These are phyloP conservation scores for Lyophyllum decastes DNA, from an alignment of 768 basidiomycete species.

Conservation along the genomic window DNA sequence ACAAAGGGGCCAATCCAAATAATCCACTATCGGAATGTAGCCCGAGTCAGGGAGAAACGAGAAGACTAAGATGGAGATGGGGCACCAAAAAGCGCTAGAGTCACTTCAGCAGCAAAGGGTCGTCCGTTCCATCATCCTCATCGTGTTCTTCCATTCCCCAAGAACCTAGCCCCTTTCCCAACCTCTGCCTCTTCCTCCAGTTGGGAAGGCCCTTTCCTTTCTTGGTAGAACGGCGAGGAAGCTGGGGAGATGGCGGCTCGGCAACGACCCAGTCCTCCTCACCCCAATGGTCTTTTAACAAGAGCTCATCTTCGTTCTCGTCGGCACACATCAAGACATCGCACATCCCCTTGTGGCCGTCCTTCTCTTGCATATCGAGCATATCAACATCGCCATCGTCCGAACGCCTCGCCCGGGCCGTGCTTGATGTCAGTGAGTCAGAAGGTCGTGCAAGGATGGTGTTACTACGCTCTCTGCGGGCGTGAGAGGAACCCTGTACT, in stretches of 20 bases:
- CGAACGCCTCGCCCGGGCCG: constrained; percentile 4
- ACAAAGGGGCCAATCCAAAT: not conserved
- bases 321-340: constrained; percentile 24
- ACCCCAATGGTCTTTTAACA: constrained; percentile 22
- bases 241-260: constrained; percentile 37
- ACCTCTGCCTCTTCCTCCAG: constrained; percentile 10
- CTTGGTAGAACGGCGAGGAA: constrained; percentile 19
- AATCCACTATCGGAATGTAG: not conserved
- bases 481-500: constrained; percentile 21
- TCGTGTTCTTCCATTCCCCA: constrained; percentile 17
- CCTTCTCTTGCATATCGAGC: not conserved
- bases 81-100: not conserved
- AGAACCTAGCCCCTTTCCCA: constrained; percentile 3
- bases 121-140: constrained; percentile 19
- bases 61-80: not conserved
- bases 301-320: constrained; percentile 18
- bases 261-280: constrained; percentile 36
- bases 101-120: constrained; percentile 19
- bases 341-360: constrained; percentile 11
- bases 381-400: constrained; percentile 9
- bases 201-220: constrained; percentile 12
- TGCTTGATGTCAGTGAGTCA: not conserved
- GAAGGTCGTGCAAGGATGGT: constrained; percentile 20
- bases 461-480: constrained; percentile 23
- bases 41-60: not conserved